Conservation (phyloP, 495 filamentous ascomycete genomes). For the Astrothelium macrocarpum region DNA sequence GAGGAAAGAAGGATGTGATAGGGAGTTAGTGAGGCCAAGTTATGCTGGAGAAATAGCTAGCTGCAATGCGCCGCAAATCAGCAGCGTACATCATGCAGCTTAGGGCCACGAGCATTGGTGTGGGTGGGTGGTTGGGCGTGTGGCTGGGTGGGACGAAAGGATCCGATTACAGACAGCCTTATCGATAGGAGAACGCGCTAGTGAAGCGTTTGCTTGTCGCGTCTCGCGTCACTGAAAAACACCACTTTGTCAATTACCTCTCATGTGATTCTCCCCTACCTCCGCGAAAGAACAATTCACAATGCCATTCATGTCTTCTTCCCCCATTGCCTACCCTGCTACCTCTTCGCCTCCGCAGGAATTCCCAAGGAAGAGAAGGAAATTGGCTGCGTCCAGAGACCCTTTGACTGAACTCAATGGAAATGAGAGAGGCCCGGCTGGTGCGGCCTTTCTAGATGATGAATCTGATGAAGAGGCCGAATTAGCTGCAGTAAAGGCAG, state of each 20-base stretch:
- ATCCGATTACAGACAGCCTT: too few relatives aligned
- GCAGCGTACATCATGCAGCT: too few relatives aligned
- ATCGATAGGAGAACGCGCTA: background rate
- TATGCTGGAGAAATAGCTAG: too few relatives aligned
- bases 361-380: conserved; percentile 24
- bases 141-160: background rate
- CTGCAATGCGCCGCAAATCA: conserved; percentile 2
- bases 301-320: conserved; percentile 58
- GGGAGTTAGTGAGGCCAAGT: background rate
- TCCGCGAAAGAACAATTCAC: too few relatives aligned
- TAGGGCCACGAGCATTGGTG: background rate
- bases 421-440: conserved; percentile 11
- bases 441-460: conserved; percentile 20
- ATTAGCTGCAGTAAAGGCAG: conserved; percentile 13
- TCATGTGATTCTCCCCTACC: too few relatives aligned
- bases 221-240: background rate
- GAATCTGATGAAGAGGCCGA: conserved; percentile 28
- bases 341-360: conserved; percentile 42
- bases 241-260: too few relatives aligned
- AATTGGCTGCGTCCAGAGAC: conserved; percentile 14
- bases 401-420: conserved; percentile 21
- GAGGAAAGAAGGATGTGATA: background rate
- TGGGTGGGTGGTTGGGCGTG: background rate
- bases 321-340: conserved; percentile 48
- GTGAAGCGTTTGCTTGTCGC: background rate